These are phyloP conservation scores for Arachnopeziza araneosa DNA, from an alignment of 2,329 filamentous ascomycete species.

Conservation along the genomic window DNA sequence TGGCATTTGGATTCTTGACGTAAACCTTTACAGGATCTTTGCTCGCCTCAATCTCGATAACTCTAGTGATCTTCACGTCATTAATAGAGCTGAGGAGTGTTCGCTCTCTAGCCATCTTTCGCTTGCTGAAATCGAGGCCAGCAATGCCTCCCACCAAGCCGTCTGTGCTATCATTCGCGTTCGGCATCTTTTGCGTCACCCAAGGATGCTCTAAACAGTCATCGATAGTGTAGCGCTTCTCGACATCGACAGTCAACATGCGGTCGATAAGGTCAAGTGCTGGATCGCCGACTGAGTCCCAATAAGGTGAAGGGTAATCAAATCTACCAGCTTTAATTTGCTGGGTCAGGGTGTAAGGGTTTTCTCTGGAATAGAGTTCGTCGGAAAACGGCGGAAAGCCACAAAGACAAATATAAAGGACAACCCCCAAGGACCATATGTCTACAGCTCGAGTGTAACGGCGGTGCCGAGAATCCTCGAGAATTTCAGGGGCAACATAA, in stretches of 20 bases:
- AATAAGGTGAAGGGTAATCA: slow-evolving; percentile 94
- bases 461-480: slow-evolving; percentile 73
- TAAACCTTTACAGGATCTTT: slow-evolving; percentile 66
- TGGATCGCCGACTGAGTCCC: slow-evolving; percentile 80
- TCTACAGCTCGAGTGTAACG: slow-evolving; percentile 95
- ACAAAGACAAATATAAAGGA: slow-evolving; percentile 94
- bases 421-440: slow-evolving; percentile 95
- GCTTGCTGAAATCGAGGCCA: slow-evolving; percentile 74
- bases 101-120: slow-evolving; percentile 74
- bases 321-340: slow-evolving; percentile 88
- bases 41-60: slow-evolving; percentile 48
- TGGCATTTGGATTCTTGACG: slow-evolving; percentile 57
- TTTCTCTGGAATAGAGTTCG: slow-evolving; percentile 74
- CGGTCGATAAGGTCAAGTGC: slow-evolving; percentile 88
- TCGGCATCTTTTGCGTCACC: slow-evolving; percentile 60
- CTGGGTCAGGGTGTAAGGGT: slow-evolving; percentile 79
- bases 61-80: slow-evolving; percentile 55
- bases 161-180: slow-evolving; percentile 79
- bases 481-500: slow-evolving; percentile 93
- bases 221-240: slow-evolving; percentile 80
- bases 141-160: slow-evolving; percentile 84
- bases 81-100: slow-evolving; percentile 82
- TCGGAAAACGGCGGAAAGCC: slow-evolving; percentile 97
- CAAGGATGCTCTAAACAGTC: slow-evolving; percentile 89
- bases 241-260: slow-evolving; percentile 87